Conservation (phyloP, 352 stramenopile species). For the Blastocystis hominis region DNA sequence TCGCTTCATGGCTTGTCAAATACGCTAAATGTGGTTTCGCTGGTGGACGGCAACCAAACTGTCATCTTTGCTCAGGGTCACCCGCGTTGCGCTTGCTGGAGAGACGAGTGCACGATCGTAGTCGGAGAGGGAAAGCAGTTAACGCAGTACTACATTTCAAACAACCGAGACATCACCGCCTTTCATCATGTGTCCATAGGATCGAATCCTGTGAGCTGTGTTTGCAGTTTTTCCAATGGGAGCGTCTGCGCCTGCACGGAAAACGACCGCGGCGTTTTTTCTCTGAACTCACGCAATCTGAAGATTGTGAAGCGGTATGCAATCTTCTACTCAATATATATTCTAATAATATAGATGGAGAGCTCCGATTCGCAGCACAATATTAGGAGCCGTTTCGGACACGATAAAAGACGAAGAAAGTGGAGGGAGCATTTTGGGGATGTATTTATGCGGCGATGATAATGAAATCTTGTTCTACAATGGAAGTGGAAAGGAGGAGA, state of each 20-base stretch:
- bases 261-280: conserved; percentile 22
- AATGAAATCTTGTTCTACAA: conserved; percentile 44
- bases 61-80: not conserved
- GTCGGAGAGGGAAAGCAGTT: conserved; percentile 1
- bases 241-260: not conserved
- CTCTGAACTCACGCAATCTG: not conserved
- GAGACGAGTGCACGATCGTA: not conserved
- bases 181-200: not conserved
- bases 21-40: not conserved
- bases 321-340: not conserved
- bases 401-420: not conserved
- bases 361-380: conserved; percentile 4
- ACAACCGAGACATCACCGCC: not conserved
- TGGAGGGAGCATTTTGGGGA: not conserved
- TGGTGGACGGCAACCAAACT: not conserved
- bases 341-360: not conserved
- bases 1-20: conserved; percentile 12
- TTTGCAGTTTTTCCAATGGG: not conserved
- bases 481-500: conserved; percentile 18
- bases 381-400: not conserved
- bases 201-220: not conserved
- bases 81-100: not conserved
- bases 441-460: conserved; percentile 44
- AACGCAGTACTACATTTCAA: not conserved
- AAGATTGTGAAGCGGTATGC: conserved; percentile 47